These are phyloP conservation scores for Penicillium olsonii DNA, from an alignment of 2,329 filamentous ascomycete genomes.

Conservation along the genomic window DNA sequence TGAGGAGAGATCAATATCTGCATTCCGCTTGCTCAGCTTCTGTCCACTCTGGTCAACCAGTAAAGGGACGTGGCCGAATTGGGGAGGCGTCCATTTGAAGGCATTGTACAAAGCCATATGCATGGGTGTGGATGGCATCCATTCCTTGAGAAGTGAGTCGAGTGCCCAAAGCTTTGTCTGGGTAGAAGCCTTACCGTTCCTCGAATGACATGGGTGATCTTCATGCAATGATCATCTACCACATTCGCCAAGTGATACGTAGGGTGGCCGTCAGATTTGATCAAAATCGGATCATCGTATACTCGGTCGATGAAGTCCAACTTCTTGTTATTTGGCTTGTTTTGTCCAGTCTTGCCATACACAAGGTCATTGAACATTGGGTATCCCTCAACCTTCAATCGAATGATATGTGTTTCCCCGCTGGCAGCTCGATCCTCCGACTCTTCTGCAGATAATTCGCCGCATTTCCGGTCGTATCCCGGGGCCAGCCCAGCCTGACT, in stretches of 20 bases:
- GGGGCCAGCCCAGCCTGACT: constrained; percentile 60
- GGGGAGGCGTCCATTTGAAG: constrained; percentile 71
- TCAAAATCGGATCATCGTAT: constrained; percentile 81
- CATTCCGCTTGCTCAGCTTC: constrained; percentile 86
- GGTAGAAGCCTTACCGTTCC: constrained; percentile 62
- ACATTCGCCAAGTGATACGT: constrained; percentile 98
- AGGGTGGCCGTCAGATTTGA: constrained; percentile 89
- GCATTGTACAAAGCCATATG: constrained; percentile 74
- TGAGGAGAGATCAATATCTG: constrained; percentile 60
- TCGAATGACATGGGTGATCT: constrained; percentile 92
- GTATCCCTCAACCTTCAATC: constrained; percentile 69
- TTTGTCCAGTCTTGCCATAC: constrained; percentile 64
- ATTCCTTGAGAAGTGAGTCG: constrained; percentile 62
- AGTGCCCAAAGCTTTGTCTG: neutral
- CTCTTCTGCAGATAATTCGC: constrained; percentile 64
- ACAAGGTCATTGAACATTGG: constrained; percentile 74
- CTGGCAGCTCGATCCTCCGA: constrained; percentile 68
- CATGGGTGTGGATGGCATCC: constrained; percentile 90
- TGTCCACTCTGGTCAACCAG: constrained; percentile 68
- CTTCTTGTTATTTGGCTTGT: constrained; percentile 52
- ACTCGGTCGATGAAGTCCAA: constrained; percentile 48
- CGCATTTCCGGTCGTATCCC: constrained; percentile 74
- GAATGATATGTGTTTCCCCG: constrained; percentile 73
- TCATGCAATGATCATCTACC: constrained; percentile 92
- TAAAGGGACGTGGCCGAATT: constrained; percentile 79